Percentiles rank a stretch among this genome's conserved stretches.
phyloP scores from a whole-genome alignment of 805 yeast genomes.

The Komagataella phaffii region DNA sequence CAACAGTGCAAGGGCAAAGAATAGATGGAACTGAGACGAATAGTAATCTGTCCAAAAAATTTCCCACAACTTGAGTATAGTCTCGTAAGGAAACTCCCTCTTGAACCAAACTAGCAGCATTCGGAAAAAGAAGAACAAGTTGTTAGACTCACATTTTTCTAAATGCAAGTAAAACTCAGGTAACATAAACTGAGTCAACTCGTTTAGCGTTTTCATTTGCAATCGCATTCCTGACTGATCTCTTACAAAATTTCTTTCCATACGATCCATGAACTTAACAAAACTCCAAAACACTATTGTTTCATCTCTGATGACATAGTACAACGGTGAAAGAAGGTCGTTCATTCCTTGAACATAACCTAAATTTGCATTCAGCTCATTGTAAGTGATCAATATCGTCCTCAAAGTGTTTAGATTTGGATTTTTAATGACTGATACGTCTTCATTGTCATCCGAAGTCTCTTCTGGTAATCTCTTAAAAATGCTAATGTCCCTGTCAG shows the following conservation, averaged over 20 bases:
- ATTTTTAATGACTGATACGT: conserved; percentile 54
- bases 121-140: conserved; percentile 85
- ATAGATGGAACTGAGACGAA: conserved; percentile 77
- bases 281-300: conserved; percentile 81
- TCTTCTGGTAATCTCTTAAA: conserved; percentile 31
- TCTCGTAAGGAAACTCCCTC: conserved; percentile 74
- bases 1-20: conserved; percentile 78
- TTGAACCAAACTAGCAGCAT: conserved; percentile 95
- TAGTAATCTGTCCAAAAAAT: conserved; percentile 79
- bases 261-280: conserved; percentile 75
- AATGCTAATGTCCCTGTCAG: conserved; percentile 66
- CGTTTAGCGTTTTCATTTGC: conserved; percentile 75
- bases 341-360: conserved; percentile 99
- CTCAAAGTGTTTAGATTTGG: conserved; percentile 61
- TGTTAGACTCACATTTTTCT: conserved; percentile 77
- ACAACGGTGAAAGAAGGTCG: conserved; percentile 80
- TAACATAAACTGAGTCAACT: conserved; percentile 78
- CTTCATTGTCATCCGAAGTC: conserved; percentile 30
- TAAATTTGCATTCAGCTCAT: conserved; percentile 66
- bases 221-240: conserved; percentile 89
- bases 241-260: conserved; percentile 88
- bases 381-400: conserved; percentile 74
- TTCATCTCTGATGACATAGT: conserved; percentile 55
- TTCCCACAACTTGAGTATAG: conserved; percentile 81
- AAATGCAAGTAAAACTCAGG: conserved; percentile 77